A percentile compares a stretch with the other conserved stretches of the same genome.
Evolutionary conservation across 1,284 basidiomycete species (phyloP).

Genomic region (Coniferiporia sulphurascens): DNA sequence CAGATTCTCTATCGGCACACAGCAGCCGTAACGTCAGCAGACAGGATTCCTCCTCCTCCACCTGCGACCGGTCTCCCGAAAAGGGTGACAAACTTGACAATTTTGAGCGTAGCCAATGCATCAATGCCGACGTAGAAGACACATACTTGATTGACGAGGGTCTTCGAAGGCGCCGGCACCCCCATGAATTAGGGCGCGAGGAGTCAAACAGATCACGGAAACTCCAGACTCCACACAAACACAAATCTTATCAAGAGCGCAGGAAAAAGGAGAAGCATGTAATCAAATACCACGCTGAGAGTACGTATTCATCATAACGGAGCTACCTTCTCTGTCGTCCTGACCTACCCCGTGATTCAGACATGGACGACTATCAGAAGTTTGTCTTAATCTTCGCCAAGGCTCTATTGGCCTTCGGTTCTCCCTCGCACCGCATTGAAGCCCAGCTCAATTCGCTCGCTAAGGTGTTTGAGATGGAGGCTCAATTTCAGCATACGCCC

Average conservation of each 20-base stretch:
- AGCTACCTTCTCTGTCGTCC: not conserved
- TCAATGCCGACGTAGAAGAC: slow-evolving; percentile 15
- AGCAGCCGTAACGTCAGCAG: not conserved
- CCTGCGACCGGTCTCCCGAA: not conserved
- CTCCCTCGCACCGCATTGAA: slow-evolving; percentile 84
- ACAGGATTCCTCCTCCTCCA: not conserved
- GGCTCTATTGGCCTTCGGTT: slow-evolving; percentile 76
- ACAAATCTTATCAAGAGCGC: slow-evolving; percentile 13
- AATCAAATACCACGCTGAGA: slow-evolving; percentile 12
- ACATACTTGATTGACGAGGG: slow-evolving; percentile 16
- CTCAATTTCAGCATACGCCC: slow-evolving; percentile 78
- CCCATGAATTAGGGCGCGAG: not conserved
- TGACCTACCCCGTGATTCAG: slow-evolving; percentile 32
- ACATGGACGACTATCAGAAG: slow-evolving; percentile 60
- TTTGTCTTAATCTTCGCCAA: slow-evolving; percentile 80
- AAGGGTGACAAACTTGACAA: slow-evolving; percentile 9
- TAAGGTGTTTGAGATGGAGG: slow-evolving; percentile 50
- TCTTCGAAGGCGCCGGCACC: slow-evolving; percentile 5
- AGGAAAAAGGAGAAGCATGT: slow-evolving; percentile 14
- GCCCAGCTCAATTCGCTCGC: slow-evolving; percentile 64
- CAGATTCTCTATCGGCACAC: not conserved
- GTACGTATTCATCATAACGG: not conserved
- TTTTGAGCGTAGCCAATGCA: slow-evolving; percentile 8
- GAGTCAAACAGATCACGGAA: not conserved
- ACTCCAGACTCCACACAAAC: not conserved